Base-by-base conservation (phyloP, 345 rosid genomes). In the Clausena lansium region DNA sequence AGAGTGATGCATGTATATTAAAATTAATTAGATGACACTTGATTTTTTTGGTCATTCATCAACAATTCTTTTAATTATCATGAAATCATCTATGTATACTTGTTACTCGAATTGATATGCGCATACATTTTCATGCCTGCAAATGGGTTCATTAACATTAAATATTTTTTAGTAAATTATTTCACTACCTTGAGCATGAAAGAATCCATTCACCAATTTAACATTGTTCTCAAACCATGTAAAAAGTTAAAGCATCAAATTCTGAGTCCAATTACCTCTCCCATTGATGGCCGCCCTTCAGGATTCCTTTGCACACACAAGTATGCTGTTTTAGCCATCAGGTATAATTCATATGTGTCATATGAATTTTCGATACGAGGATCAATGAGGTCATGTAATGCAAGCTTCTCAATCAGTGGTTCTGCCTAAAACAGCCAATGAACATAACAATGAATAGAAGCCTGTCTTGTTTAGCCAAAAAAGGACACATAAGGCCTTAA, bases 241-340 rank as follows among this genome's bases (percentile, higher is more conserved):
- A 5, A 65, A 66, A 35, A 41, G 9, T 1, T 4, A 2, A 58
- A 27, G 45, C 14, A 47, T 30, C 11, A 57, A 36, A 70, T 9
- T 19, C 22, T 55, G 25, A 27, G 41, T 67, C 54, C 19, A 77
- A 33, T 74, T 83, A 86, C 93, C 91, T 88, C 89, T 61, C 82
- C 89, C 80, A 86, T 88, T 2, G 89, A 88, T 38, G 93, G 91
- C 30, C 91, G 77, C 82, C 76, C 63, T 82, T 86, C 91, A 10
- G 93, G 93, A 83, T 67, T 84, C 15, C 80, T 80, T 78, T 85
- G 87, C 67, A 88, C 73, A 19, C 90, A 88, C 3, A 76, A 62
- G 45, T 68, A 39, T 11, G 89, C 87, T 4, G 87, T 81, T 79
- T 83, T 90, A 41, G 88, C 81, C 90, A 88, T 84, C 30, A 82